Conservation (phyloP, 1,284 basidiomycete genomes). For the Gymnopus androsaceus region DNA sequence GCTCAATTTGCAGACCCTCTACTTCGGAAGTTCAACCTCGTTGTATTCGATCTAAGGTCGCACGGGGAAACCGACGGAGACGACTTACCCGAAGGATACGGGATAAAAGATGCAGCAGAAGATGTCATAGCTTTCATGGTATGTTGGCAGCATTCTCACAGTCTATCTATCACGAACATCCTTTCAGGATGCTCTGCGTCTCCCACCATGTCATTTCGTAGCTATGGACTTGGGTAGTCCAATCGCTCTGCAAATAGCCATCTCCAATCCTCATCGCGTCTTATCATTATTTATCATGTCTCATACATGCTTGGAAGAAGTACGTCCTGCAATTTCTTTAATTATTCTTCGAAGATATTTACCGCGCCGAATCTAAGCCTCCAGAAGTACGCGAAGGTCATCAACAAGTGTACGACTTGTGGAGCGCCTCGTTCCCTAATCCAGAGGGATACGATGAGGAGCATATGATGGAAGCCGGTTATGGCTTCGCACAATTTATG, state of each 20-base stretch:
- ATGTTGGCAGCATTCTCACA: too few relatives aligned
- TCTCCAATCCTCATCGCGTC: slow-evolving; percentile 8
- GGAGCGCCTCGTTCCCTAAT: slow-evolving; percentile 5
- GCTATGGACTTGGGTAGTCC: slow-evolving; percentile 17
- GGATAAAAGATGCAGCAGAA: slow-evolving; percentile 13
- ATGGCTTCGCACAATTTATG: slow-evolving; percentile 12
- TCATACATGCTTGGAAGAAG: slow-evolving; percentile 14
- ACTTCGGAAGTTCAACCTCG: slow-evolving; percentile 20
- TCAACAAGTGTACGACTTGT: slow-evolving; percentile 4
- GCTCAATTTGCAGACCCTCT: slow-evolving; percentile 20
- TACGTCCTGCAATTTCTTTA: slow-evolving; percentile 1
- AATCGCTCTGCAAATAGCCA: slow-evolving; percentile 16
- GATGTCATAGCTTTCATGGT: slow-evolving; percentile 20
- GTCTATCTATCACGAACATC: too few relatives aligned
- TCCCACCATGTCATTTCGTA: slow-evolving; percentile 19
- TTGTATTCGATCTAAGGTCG: slow-evolving; percentile 18
- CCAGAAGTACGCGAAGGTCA: slow-evolving; percentile 9
- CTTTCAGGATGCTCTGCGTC: slow-evolving; percentile 20
- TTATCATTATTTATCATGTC: slow-evolving; percentile 17
- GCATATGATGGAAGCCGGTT: slow-evolving; percentile 6
- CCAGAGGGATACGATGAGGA: slow-evolving; percentile 3
- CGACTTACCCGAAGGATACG: slow-evolving; percentile 13
- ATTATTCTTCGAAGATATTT: not conserved
- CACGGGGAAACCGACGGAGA: slow-evolving; percentile 18
- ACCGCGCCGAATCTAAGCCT: not conserved